Conservation (phyloP, 164 flowering plant genomes). For the Liquidambar formosana region DNA sequence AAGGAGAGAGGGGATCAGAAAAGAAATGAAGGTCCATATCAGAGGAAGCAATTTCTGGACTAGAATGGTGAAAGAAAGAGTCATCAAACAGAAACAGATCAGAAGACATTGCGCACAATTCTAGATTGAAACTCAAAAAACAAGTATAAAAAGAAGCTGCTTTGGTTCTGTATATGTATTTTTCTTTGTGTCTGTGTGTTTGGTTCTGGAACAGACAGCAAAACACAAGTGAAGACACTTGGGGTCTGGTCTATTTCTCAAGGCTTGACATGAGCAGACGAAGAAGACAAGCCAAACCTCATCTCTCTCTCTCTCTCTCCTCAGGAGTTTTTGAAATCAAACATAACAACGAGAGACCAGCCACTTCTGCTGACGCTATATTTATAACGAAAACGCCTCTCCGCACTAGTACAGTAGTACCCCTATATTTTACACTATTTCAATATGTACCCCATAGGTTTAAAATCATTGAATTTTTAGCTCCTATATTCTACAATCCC, state of each 20-base stretch:
- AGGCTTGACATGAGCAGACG: background rate
- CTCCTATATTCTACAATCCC: no score
- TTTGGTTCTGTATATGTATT: background rate
- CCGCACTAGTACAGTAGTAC: no score
- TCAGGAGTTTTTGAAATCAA: background rate
- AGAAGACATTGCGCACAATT: slow-evolving; percentile 48
- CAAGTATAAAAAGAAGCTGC: background rate
- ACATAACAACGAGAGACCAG: background rate
- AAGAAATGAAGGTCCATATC: slow-evolving; percentile 35
- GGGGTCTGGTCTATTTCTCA: slow-evolving; percentile 10
- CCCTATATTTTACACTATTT: no score
- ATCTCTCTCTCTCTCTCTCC: slow-evolving; percentile 1
- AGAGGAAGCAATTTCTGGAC: slow-evolving; percentile 19
- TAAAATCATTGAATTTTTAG: no score
- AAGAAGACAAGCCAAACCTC: slow-evolving; percentile 7
- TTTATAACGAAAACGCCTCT: no score
- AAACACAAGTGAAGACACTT: slow-evolving; percentile 9
- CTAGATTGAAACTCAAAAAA: no score
- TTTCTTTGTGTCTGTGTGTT: no score
- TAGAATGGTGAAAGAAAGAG: slow-evolving; percentile 20
- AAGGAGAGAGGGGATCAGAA: slow-evolving; percentile 43
- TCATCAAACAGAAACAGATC: slow-evolving; percentile 44
- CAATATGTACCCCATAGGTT: no score
- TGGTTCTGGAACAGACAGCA: background rate
- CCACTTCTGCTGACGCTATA: background rate